Percentiles rank a stretch among this genome's conserved stretches.
Conservation (phyloP, 1,139 yeast genomes). For the Sugiyamaella castrensis region DNA sequence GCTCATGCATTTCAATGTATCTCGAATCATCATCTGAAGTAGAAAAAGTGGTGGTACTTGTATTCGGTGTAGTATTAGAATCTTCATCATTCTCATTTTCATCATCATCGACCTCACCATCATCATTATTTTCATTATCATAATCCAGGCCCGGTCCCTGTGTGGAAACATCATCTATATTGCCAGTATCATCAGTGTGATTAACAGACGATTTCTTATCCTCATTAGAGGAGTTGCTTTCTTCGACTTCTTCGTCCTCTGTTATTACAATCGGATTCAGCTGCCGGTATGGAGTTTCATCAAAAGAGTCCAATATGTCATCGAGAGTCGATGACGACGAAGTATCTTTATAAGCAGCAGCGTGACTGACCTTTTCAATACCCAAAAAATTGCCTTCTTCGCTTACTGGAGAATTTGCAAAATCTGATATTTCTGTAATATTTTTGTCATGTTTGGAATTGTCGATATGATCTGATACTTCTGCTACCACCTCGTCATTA, state of each 20-base stretch:
- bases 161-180: no score
- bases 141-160: no score
- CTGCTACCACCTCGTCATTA: background rate
- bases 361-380: no score
- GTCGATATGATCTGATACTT: no score
- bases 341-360: slow-evolving; percentile 11
- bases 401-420: no score
- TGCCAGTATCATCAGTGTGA: background rate
- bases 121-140: background rate
- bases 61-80: slow-evolving; percentile 5
- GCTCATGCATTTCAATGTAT: slow-evolving; percentile 8
- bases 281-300: slow-evolving; percentile 10
- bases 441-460: no score
- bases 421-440: no score
- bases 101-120: background rate
- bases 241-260: slow-evolving; percentile 2
- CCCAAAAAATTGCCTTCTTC: no score
- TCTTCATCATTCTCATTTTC: slow-evolving; percentile 1
- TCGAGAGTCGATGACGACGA: slow-evolving; percentile 33
- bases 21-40: slow-evolving; percentile 6
- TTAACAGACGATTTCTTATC: background rate
- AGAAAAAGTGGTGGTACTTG: slow-evolving; percentile 12
- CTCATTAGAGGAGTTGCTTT: slow-evolving; percentile 7
- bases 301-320: slow-evolving; percentile 29
- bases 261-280: slow-evolving; percentile 3